A percentile compares a stretch with the other conserved stretches of the same genome.
phyloP scores from a whole-genome alignment of 2,329 filamentous ascomycete genomes.

The Myriosclerotinia scirpicola region DNA sequence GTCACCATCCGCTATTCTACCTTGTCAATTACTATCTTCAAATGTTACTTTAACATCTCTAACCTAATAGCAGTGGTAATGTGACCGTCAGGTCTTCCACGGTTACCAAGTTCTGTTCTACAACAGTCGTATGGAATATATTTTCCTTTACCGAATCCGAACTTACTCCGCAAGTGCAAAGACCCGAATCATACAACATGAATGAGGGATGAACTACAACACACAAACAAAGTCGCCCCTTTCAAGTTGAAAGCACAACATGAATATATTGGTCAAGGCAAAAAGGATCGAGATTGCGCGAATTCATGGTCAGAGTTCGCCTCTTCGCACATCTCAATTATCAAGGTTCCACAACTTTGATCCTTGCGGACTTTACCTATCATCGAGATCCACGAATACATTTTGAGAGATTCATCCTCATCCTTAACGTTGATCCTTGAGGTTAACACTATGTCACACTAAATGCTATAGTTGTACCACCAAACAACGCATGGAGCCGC shows the following conservation, averaged over 20 bases:
- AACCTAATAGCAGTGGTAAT: constrained; percentile 1
- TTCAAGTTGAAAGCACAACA: constrained; percentile 11
- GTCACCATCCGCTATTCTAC: background rate
- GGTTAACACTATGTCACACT: constrained; percentile 13
- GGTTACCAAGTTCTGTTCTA: constrained; percentile 7
- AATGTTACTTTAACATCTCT: constrained; percentile 12
- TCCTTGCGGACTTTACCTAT: constrained; percentile 13
- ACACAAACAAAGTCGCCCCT: constrained; percentile 16
- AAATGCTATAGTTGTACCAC: constrained; percentile 10
- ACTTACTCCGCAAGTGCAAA: constrained; percentile 4
- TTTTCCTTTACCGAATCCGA: constrained; percentile 20
- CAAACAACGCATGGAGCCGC: constrained; percentile 20
- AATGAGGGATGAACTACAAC: constrained; percentile 12
- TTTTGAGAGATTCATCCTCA: constrained; percentile 1
- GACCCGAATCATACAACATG: constrained; percentile 22
- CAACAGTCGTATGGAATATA: constrained; percentile 14
- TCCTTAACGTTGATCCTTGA: constrained; percentile 9
- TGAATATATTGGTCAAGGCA: constrained; percentile 12
- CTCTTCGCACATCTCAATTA: constrained; percentile 7
- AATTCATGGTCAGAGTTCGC: background rate
- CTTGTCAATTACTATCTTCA: constrained; percentile 4
- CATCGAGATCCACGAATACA: constrained; percentile 22
- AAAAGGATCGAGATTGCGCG: constrained; percentile 1
- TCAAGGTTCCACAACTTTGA: constrained; percentile 5
- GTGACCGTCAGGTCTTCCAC: constrained; percentile 18